Percentiles rank a stretch among this genome's conserved stretches.
These are phyloP conservation scores for Dysphania ambrosioides DNA, from an alignment of 148 eudicot species.

Conservation along the genomic window DNA sequence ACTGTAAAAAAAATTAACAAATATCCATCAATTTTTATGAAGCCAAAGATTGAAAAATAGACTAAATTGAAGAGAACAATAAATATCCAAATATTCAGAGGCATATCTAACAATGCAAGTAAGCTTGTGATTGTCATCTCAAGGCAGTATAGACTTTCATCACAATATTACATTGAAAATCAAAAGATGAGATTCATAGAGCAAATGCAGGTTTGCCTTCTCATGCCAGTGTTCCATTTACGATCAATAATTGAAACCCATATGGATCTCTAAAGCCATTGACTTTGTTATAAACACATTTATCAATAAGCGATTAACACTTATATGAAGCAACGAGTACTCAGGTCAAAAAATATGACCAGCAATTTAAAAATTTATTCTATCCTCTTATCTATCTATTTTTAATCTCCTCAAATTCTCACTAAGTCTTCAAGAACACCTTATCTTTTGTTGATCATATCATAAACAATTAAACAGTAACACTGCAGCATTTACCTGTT, in stretches of 20 bases:
- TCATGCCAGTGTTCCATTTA: constrained; percentile 1
- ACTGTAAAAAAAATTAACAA: constrained; percentile 44
- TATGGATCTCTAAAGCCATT: not conserved
- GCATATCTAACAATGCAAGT: not conserved
- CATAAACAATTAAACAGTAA: not conserved
- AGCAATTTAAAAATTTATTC: not conserved
- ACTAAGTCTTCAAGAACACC: not conserved
- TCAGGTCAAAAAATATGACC: not conserved
- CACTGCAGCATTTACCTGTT: constrained; percentile 58
- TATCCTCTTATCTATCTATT: not conserved
- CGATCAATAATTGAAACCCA: not conserved
- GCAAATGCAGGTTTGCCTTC: not conserved
- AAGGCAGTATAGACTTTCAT: not conserved
- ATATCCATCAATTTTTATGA: constrained; percentile 10
- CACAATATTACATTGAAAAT: not conserved
- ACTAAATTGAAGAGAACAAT: not conserved
- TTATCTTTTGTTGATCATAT: not conserved
- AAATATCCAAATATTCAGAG: not conserved
- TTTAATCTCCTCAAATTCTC: not conserved
- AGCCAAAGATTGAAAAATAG: constrained; percentile 3
- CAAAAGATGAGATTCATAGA: not conserved
- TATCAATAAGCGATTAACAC: not conserved
- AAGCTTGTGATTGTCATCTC: not conserved
- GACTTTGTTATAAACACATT: not conserved
- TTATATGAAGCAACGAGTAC: not conserved